Evolutionary conservation across 129 eudicot genomes (phyloP).

Genomic region (Lactuca sativa): DNA sequence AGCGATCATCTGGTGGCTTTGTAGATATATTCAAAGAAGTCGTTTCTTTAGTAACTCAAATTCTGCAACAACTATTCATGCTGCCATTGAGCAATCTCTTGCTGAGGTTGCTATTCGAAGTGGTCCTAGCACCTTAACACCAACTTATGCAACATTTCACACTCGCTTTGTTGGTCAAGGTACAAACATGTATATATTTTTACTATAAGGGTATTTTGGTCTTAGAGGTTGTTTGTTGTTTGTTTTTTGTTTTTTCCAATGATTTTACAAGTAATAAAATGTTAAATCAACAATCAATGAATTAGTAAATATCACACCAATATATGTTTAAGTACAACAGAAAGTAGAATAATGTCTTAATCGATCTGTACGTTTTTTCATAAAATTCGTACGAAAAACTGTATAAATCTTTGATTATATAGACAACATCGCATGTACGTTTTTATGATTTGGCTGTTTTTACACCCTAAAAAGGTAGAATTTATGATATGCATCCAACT

Average conservation of each 20-base stretch:
- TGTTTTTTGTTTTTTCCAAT: no score
- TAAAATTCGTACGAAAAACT: not conserved
- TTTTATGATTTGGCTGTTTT: constrained; percentile 10
- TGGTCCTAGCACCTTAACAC: constrained; percentile 35
- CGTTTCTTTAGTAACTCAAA: constrained; percentile 45
- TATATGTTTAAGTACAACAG: not conserved
- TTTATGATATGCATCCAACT: not conserved
- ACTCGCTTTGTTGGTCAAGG: constrained; percentile 63
- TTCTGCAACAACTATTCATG: constrained; percentile 30
- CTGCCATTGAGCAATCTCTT: constrained; percentile 39
- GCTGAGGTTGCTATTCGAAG: constrained; percentile 36
- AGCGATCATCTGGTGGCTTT: not conserved
- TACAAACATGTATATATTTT: constrained; percentile 66
- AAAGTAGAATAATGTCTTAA: constrained; percentile 9
- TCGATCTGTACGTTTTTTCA: not conserved
- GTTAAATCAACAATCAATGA: not conserved
- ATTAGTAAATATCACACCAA: not conserved
- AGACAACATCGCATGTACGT: not conserved
- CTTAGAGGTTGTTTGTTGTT: no score
- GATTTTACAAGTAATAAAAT: no score
- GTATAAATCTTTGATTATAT: not conserved
- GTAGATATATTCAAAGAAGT: constrained; percentile 78
- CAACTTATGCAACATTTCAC: constrained; percentile 53
- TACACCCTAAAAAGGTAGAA: constrained; percentile 1
- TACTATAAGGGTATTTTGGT: no score